A percentile compares a stretch with the other conserved stretches of the same genome.
Conservation (phyloP, 2,329 filamentous ascomycete species). For the Aspergillaceae sp. region DNA sequence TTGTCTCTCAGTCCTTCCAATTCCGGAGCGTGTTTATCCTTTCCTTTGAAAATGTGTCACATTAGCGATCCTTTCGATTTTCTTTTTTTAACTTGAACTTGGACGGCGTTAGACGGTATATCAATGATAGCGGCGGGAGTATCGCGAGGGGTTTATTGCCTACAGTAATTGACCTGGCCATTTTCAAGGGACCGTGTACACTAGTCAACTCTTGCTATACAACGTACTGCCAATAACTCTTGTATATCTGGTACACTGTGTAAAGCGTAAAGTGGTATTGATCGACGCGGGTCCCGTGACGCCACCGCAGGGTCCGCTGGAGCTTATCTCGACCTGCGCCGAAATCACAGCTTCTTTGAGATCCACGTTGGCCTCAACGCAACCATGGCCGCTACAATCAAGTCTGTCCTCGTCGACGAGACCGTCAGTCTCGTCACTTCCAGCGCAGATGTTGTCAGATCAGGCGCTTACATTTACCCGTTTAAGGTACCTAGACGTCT, state of each 20-base stretch:
- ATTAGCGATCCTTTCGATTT: constrained; percentile 24
- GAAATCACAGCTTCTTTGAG: background rate
- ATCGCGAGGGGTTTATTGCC: background rate
- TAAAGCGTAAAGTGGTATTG: too few relatives aligned
- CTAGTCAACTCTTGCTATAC: too few relatives aligned
- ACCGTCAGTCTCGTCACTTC: constrained; percentile 56
- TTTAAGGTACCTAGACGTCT: constrained; percentile 48
- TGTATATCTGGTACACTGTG: too few relatives aligned
- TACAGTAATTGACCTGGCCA: background rate
- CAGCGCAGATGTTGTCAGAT: constrained; percentile 61
- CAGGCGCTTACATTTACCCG: constrained; percentile 77
- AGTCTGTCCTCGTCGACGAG: constrained; percentile 58
- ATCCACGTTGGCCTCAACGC: too few relatives aligned
- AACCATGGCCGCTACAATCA: constrained; percentile 41
- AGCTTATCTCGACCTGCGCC: background rate
- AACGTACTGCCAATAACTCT: constrained; percentile 7
- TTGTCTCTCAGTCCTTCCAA: constrained; percentile 4
- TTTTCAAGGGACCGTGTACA: too few relatives aligned
- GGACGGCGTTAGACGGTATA: constrained; percentile 21
- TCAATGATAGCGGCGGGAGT: constrained; percentile 1
- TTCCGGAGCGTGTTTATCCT: background rate
- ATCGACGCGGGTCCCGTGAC: too few relatives aligned
- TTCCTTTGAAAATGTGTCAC: constrained; percentile 4
- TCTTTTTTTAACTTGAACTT: constrained; percentile 11
- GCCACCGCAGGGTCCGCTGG: background rate